phyloP scores from a whole-genome alignment of 2,329 filamentous ascomycete genomes.

The Alternaria sp. region DNA sequence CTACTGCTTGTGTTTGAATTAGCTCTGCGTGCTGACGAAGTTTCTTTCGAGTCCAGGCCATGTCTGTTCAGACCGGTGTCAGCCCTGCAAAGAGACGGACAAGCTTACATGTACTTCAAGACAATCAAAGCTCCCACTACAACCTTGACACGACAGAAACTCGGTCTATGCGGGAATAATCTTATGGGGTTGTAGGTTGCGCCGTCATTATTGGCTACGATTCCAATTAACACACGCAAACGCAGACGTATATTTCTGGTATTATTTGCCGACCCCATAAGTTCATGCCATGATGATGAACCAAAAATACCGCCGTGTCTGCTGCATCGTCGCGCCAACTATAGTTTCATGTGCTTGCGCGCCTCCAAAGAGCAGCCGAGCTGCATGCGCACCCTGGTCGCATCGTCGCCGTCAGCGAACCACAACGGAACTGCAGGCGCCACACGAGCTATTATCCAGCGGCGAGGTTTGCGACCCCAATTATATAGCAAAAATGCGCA shows the following conservation, averaged over 20 bases:
- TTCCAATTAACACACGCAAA: neutral
- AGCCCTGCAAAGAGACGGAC: neutral
- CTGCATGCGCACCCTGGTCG: conserved; percentile 8
- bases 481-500: neutral
- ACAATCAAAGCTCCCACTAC: neutral
- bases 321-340: neutral
- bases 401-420: conserved; percentile 4
- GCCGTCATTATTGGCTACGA: neutral
- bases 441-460: conserved; percentile 4
- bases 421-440: conserved; percentile 12
- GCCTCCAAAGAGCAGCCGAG: conserved; percentile 2
- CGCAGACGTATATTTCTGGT: neutral
- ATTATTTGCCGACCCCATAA: neutral
- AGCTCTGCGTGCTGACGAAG: neutral
- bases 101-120: neutral
- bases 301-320: neutral
- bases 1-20: neutral
- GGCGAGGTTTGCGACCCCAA: conserved; percentile 1
- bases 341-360: conserved; percentile 6
- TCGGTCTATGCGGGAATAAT: neutral
- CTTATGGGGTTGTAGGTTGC: neutral
- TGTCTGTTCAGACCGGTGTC: neutral
- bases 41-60: neutral
- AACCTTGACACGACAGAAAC: neutral
- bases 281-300: neutral